A percentile compares a stretch with the other conserved stretches of the same genome.
Evolutionary conservation across 768 basidiomycete genomes (phyloP).

Genomic region (Termitomyces titanicus): DNA sequence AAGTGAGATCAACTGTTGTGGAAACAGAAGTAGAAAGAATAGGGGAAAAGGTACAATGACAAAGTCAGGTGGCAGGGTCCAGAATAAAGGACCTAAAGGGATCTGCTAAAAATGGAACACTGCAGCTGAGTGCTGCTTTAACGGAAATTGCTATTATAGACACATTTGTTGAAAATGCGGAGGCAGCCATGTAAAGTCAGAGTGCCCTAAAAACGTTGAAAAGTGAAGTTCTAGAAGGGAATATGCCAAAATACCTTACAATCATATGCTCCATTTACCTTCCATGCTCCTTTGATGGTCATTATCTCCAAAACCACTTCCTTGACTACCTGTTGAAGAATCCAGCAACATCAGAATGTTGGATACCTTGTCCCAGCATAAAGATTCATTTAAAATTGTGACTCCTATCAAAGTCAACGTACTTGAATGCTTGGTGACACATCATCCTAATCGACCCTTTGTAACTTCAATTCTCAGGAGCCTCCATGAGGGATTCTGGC

Average conservation of each 20-base stretch:
- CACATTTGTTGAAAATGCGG: neutral
- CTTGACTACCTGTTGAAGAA: neutral
- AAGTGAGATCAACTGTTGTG: too few relatives aligned
- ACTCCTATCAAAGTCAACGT: slow-evolving; percentile 22
- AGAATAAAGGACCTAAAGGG: too few relatives aligned
- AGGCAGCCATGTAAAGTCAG: neutral
- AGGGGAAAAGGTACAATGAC: too few relatives aligned
- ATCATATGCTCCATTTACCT: too few relatives aligned
- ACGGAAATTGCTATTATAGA: neutral
- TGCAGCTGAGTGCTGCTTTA: too few relatives aligned
- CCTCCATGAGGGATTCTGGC: slow-evolving; percentile 40
- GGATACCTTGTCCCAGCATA: neutral
- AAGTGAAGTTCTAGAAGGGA: too few relatives aligned
- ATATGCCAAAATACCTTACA: too few relatives aligned
- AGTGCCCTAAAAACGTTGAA: neutral
- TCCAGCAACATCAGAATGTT: too few relatives aligned
- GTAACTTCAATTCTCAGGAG: slow-evolving; percentile 28
- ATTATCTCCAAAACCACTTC: neutral
- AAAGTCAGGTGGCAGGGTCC: too few relatives aligned
- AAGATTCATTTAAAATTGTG: slow-evolving; percentile 28
- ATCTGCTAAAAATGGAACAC: too few relatives aligned
- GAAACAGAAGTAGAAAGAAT: too few relatives aligned
- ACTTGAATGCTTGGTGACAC: slow-evolving; percentile 13
- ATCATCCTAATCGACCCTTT: slow-evolving; percentile 22
- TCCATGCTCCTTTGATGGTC: neutral